A percentile compares a stretch with the other conserved stretches of the same genome.
Evolutionary conservation across 148 eudicot species (phyloP).

Genomic region (Pharnaceum exiguum): DNA sequence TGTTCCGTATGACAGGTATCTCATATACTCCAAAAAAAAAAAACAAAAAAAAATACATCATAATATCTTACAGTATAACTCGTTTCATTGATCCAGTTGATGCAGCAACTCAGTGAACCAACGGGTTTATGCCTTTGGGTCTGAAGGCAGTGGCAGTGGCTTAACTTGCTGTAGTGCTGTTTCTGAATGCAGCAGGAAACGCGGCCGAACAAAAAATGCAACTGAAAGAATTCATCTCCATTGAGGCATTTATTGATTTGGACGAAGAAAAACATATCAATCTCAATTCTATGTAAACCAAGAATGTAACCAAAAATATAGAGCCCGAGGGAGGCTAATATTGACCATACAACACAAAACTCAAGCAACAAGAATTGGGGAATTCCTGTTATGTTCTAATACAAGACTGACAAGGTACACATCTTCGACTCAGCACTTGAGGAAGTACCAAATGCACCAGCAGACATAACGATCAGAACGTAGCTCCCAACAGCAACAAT

Average conservation of each 20-base stretch:
- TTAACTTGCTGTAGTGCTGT: too few species aligned
- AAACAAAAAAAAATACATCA: too few species aligned
- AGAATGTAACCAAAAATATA: conserved; percentile 14
- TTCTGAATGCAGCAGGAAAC: too few species aligned
- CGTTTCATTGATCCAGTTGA: too few species aligned
- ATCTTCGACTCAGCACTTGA: not conserved
- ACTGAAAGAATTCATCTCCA: not conserved
- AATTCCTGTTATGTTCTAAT: not conserved
- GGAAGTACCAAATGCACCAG: not conserved
- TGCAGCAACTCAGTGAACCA: too few species aligned
- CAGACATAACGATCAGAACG: not conserved
- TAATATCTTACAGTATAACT: too few species aligned
- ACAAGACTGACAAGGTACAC: not conserved
- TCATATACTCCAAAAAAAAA: too few species aligned
- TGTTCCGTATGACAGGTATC: too few species aligned
- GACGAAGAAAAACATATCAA: not conserved
- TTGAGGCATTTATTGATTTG: not conserved
- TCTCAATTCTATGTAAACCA: conserved; percentile 11
- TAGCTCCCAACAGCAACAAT: not conserved
- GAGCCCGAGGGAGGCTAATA: conserved; percentile 16
- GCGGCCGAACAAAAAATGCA: too few species aligned
- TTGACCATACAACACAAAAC: conserved; percentile 4
- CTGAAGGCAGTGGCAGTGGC: too few species aligned
- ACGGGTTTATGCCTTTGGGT: too few species aligned
- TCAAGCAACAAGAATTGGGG: conserved; percentile 4